These are phyloP conservation scores for Backusella sp. DNA, from an alignment of 192 early-diverging fungal genomes.

Conservation along the genomic window DNA sequence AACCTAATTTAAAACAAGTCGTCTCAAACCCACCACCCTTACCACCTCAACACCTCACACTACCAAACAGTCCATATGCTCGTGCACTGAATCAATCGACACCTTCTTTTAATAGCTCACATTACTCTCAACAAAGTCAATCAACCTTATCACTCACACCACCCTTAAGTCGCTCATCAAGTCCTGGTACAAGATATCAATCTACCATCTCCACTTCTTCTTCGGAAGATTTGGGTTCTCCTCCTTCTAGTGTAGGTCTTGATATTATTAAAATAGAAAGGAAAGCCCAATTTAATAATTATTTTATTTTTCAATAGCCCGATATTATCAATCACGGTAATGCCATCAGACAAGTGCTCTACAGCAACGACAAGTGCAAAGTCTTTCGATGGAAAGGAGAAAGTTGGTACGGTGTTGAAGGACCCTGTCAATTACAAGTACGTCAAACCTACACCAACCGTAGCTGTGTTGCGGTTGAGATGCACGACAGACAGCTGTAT, in stretches of 20 bases:
- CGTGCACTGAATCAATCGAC: conserved; percentile 4
- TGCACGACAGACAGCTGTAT: conserved; percentile 41
- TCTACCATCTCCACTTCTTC: neutral
- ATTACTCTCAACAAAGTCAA: neutral
- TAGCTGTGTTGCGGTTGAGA: conserved; percentile 43
- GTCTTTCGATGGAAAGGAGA: conserved; percentile 54
- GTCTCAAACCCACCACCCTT: neutral
- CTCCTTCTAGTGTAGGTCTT: conserved; percentile 30
- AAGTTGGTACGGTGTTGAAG: conserved; percentile 50
- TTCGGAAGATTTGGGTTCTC: conserved; percentile 20
- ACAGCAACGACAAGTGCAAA: conserved; percentile 42
- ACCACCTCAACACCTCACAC: neutral
- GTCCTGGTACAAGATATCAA: conserved; percentile 1
- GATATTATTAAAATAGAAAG: no score
- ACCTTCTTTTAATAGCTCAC: conserved; percentile 1
- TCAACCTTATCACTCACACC: conserved; percentile 1
- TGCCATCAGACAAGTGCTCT: conserved; percentile 23
- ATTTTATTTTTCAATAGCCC: conserved; percentile 6
- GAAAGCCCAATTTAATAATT: neutral
- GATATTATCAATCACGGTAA: conserved; percentile 30
- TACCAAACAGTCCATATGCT: neutral
- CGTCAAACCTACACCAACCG: conserved; percentile 43
- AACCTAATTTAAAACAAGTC: neutral
- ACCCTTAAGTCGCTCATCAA: conserved; percentile 5
- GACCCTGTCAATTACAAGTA: conserved; percentile 48